Percentiles rank a stretch among this genome's conserved stretches.
Conservation (phyloP, 1,139 yeast genomes). For the Wickerhamiella infanticola region DNA sequence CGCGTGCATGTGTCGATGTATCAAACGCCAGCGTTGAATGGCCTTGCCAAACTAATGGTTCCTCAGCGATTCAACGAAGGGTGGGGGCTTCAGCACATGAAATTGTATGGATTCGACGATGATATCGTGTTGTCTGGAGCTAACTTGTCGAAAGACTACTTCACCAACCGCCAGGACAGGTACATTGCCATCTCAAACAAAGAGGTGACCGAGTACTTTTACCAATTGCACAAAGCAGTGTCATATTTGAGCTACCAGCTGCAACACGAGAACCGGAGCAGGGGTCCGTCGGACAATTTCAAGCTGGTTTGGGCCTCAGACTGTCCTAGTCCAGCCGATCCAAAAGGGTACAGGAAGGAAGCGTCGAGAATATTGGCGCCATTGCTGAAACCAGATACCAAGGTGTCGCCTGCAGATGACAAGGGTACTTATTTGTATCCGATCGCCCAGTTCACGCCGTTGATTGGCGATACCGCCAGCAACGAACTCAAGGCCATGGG, state of each 20-base stretch:
- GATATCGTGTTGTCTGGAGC: constrained; percentile 87
- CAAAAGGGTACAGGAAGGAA: constrained; percentile 40
- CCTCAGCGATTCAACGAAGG: constrained; percentile 88
- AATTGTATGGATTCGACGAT: constrained; percentile 85
- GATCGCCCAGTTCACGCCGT: constrained; percentile 77
- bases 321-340: constrained; percentile 58
- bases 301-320: constrained; percentile 52
- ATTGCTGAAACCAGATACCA: constrained; percentile 30
- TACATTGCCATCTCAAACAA: constrained; percentile 55
- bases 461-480: constrained; percentile 24
- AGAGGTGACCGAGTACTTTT: constrained; percentile 56
- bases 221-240: constrained; percentile 48
- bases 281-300: constrained; percentile 28
- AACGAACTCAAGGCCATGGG: constrained; percentile 12
- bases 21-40: constrained; percentile 76
- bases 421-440: constrained; percentile 69
- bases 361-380: constrained; percentile 45
- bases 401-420: background rate
- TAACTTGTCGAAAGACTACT: constrained; percentile 76
- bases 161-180: constrained; percentile 91
- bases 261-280: constrained; percentile 22
- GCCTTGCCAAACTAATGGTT: constrained; percentile 44
- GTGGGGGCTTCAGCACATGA: constrained; percentile 92
- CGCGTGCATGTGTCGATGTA: constrained; percentile 73
- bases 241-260: constrained; percentile 55